These are phyloP conservation scores for Lablab purpureus DNA, from an alignment of 306 rosid genomes.

Conservation along the genomic window DNA sequence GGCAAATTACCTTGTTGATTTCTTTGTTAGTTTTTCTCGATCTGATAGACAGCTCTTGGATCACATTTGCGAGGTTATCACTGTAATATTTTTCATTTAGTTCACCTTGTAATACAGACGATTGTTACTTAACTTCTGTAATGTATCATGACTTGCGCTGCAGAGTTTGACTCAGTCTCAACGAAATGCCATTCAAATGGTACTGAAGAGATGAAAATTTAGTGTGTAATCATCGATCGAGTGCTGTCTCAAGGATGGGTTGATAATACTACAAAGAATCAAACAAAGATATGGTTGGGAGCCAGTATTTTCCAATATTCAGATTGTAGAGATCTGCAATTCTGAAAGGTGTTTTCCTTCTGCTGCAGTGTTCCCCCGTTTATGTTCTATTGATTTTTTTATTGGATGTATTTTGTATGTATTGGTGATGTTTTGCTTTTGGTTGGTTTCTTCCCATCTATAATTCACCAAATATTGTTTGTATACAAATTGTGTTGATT, in stretches of 20 bases:
- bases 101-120: neutral
- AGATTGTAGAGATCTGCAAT: conserved; percentile 36
- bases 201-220: conserved; percentile 53
- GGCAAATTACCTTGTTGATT: conserved; percentile 72
- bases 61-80: conserved; percentile 72
- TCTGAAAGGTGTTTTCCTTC: conserved; percentile 34
- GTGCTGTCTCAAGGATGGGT: conserved; percentile 5
- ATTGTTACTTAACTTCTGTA: conserved; percentile 27
- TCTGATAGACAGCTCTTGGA: conserved; percentile 67
- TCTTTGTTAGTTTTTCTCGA: conserved; percentile 67
- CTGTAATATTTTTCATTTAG: conserved; percentile 19
- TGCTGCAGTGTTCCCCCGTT: conserved; percentile 36
- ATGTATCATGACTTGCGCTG: conserved; percentile 40
- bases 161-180: conserved; percentile 82
- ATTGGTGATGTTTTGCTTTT: conserved; percentile 29
- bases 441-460: conserved; percentile 1
- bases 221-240: neutral
- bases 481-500: conserved; percentile 23
- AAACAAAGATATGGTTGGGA: conserved; percentile 5
- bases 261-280: neutral
- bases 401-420: conserved; percentile 33
- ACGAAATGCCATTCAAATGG: conserved; percentile 66
- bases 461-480: conserved; percentile 24
- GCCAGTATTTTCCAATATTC: conserved; percentile 15
- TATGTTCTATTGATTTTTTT: conserved; percentile 11